These are phyloP conservation scores for Wickerhamomyces sp. DNA, from an alignment of 1,139 yeast genomes.

Conservation along the genomic window DNA sequence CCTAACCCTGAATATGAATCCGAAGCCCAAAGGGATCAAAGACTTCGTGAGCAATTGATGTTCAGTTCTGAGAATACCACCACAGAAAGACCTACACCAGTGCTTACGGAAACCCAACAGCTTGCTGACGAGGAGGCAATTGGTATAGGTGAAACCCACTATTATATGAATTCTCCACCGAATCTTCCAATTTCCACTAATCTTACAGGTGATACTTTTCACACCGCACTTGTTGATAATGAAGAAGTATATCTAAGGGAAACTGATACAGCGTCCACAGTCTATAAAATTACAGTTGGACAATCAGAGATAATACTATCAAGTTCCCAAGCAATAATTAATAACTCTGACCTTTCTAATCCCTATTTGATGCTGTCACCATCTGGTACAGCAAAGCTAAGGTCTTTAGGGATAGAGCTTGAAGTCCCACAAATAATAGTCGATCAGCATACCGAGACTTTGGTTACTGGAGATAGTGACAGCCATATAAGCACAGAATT, in stretches of 20 bases:
- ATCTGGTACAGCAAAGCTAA: conserved; percentile 35
- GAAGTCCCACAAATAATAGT: conserved; percentile 9
- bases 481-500: not conserved
- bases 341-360: conserved; percentile 32
- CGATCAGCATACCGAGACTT: not conserved
- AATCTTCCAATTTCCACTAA: conserved; percentile 3
- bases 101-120: not conserved
- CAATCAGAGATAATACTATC: conserved; percentile 27
- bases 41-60: conserved; percentile 18
- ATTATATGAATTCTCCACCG: conserved; percentile 2
- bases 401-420: conserved; percentile 17
- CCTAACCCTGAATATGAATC: conserved; percentile 23
- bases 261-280: not conserved
- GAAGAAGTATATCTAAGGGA: not conserved
- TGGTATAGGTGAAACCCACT: not conserved
- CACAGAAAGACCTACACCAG: conserved; percentile 1
- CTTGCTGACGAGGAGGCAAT: not conserved
- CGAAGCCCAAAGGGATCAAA: conserved; percentile 21
- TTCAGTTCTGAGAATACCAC: not conserved
- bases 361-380: conserved; percentile 40
- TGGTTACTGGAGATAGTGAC: not conserved
- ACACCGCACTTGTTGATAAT: conserved; percentile 1
- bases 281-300: conserved; percentile 10
- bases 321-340: conserved; percentile 40
- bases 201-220: conserved; percentile 16